These are phyloP conservation scores for Histomonas meleagridis DNA, from an alignment of 208 protist genomes.

Conservation along the genomic window DNA sequence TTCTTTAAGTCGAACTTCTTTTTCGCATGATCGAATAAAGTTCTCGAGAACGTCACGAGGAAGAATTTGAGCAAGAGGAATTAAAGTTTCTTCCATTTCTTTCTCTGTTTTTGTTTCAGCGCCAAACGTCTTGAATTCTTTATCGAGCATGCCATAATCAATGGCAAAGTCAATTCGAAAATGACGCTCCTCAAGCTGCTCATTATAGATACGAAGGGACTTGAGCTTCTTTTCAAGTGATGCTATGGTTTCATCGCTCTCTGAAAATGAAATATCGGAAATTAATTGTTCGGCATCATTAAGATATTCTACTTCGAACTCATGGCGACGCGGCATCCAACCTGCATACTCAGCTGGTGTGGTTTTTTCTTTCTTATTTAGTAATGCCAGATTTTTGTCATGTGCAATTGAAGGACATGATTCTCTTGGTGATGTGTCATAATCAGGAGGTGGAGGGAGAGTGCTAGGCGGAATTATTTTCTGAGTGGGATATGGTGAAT, in stretches of 20 bases:
- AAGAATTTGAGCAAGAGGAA: conserved; percentile 13
- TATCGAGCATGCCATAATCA: not conserved
- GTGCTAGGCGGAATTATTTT: not conserved
- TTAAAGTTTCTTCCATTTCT: conserved; percentile 27
- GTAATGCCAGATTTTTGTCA: conserved; percentile 19
- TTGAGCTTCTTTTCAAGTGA: not conserved
- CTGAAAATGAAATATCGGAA: not conserved
- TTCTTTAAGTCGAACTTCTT: not conserved
- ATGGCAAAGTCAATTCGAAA: not conserved
- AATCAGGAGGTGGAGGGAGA: not conserved
- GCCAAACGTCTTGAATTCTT: conserved; percentile 12
- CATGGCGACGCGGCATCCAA: not conserved
- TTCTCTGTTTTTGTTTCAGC: not conserved
- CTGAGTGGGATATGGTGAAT: not conserved
- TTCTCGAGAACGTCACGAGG: not conserved
- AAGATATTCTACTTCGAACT: conserved; percentile 26
- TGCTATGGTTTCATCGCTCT: not conserved
- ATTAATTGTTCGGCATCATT: conserved; percentile 32
- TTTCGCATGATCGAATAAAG: not conserved
- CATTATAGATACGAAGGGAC: not conserved
- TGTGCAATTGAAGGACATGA: conserved; percentile 4
- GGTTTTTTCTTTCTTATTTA: conserved; percentile 16
- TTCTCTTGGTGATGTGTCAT: not conserved
- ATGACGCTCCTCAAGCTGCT: conserved; percentile 18
- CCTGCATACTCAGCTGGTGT: conserved; percentile 24